Evolutionary conservation across 495 filamentous ascomycete genomes (phyloP).

Genomic region (Glarea lozoyensis): DNA sequence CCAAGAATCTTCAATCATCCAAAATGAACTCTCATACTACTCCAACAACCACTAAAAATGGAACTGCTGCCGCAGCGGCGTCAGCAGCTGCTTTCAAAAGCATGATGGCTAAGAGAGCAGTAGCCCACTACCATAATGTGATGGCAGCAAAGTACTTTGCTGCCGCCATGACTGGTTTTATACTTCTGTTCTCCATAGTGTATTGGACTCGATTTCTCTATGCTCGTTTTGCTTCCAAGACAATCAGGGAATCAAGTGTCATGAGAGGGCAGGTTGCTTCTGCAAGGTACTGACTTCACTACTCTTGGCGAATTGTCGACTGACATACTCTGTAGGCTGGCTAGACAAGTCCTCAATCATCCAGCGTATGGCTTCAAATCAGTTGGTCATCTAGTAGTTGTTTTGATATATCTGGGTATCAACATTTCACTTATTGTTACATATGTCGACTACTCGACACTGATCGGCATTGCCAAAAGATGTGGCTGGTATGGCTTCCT

Average conservation of each 20-base stretch:
- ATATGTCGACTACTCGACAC: slow-evolving; percentile 27
- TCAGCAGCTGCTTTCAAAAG: neutral
- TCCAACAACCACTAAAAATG: slow-evolving; percentile 2
- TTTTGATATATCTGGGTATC: slow-evolving; percentile 38
- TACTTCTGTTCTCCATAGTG: slow-evolving; percentile 38
- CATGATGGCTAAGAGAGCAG: neutral
- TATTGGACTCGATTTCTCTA: slow-evolving; percentile 35
- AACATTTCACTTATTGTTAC: slow-evolving; percentile 42
- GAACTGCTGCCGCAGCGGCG: neutral
- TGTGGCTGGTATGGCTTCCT: slow-evolving; percentile 40
- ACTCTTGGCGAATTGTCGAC: neutral
- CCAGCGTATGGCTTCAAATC: slow-evolving; percentile 42
- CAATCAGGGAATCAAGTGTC: slow-evolving; percentile 1
- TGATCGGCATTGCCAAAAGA: slow-evolving; percentile 27
- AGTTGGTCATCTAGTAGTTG: slow-evolving; percentile 38
- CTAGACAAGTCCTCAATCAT: slow-evolving; percentile 34
- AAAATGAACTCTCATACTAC: slow-evolving; percentile 6
- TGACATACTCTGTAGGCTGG: slow-evolving; percentile 13
- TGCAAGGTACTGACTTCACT: slow-evolving; percentile 5
- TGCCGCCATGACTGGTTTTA: slow-evolving; percentile 34
- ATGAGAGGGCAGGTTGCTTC: slow-evolving; percentile 7
- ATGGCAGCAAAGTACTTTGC: slow-evolving; percentile 32
- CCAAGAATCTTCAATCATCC: neutral
- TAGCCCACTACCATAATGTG: slow-evolving; percentile 22
- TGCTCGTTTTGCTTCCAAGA: slow-evolving; percentile 14